A percentile compares a stretch with the other conserved stretches of the same genome.
phyloP scores from a whole-genome alignment of 2,329 filamentous ascomycete genomes.

The Septoria linicola region DNA sequence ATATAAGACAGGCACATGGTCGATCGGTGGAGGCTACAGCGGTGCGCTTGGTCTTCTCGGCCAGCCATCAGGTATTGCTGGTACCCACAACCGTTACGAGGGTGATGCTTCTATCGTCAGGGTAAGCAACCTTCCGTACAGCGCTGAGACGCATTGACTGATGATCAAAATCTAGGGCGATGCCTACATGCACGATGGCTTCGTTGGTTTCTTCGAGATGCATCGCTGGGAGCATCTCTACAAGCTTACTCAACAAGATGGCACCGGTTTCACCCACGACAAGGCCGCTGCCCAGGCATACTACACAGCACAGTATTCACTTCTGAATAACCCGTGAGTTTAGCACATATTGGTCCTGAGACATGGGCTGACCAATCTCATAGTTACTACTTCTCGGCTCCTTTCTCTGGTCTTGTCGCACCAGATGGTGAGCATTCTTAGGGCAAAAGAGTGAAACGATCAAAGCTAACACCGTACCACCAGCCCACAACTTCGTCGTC shows the following conservation, averaged over 20 bases:
- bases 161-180: slow-evolving; percentile 25
- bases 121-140: slow-evolving; percentile 1
- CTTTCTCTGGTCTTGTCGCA: slow-evolving; percentile 21
- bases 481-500: slow-evolving; percentile 14
- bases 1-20: slow-evolving; percentile 27
- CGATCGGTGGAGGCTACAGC: slow-evolving; percentile 18
- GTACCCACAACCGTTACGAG: slow-evolving; percentile 40
- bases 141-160: not conserved
- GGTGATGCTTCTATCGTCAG: slow-evolving; percentile 36
- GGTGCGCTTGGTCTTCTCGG: slow-evolving; percentile 10
- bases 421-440: too few relatives aligned
- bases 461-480: too few relatives aligned
- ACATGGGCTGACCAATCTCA: too few relatives aligned
- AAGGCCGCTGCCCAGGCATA: slow-evolving; percentile 11
- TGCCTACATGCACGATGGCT: slow-evolving; percentile 29
- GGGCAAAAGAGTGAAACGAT: too few relatives aligned
- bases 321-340: slow-evolving; percentile 33
- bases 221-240: slow-evolving; percentile 21
- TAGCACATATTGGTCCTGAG: not conserved
- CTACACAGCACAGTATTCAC: slow-evolving; percentile 19
- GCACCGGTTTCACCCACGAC: slow-evolving; percentile 23
- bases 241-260: slow-evolving; percentile 10
- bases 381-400: slow-evolving; percentile 33
- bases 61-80: slow-evolving; percentile 20
- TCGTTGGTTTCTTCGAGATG: slow-evolving; percentile 13